phyloP scores from a whole-genome alignment of 768 basidiomycete genomes.

The Lactarius sp. region DNA sequence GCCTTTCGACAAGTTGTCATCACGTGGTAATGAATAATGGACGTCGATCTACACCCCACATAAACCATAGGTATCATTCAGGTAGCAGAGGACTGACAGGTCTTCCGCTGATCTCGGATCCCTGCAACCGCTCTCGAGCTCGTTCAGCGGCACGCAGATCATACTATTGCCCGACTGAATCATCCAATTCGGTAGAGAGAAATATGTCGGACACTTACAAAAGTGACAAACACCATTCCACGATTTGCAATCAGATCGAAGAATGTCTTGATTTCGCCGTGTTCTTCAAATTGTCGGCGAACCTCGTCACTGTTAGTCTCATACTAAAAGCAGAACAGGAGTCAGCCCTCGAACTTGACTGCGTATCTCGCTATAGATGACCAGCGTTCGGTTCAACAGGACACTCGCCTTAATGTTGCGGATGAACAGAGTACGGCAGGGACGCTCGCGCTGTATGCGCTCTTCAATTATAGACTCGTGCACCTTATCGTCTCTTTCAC shows the following conservation, averaged over 20 bases:
- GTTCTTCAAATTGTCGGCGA: conserved; percentile 80
- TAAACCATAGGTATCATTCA: conserved; percentile 5
- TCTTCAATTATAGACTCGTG: conserved; percentile 92
- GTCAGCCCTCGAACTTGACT: conserved; percentile 13
- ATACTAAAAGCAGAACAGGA: conserved; percentile 48
- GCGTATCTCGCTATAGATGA: conserved; percentile 2
- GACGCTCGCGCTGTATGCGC: conserved; percentile 88
- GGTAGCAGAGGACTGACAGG: conserved; percentile 55
- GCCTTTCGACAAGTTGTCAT: conserved; percentile 53
- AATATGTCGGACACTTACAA: conserved; percentile 56
- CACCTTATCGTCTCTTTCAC: conserved; percentile 83
- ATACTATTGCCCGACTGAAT: conserved; percentile 47
- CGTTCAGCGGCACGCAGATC: conserved; percentile 91
- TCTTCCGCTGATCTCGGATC: conserved; percentile 79
- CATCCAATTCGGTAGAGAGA: neutral
- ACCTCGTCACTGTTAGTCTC: conserved; percentile 86
- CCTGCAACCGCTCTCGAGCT: conserved; percentile 87
- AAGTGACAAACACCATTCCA: conserved; percentile 99
- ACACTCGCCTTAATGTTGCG: conserved; percentile 94
- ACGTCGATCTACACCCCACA: conserved; percentile 78
- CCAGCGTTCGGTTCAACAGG: conserved; percentile 5
- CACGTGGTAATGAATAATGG: conserved; percentile 92
- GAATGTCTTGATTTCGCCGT: conserved; percentile 95
- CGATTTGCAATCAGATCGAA: conserved; percentile 92
- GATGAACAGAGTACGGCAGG: conserved; percentile 94